Evolutionary conservation across 2,329 filamentous ascomycete species (phyloP), one percentile per base, ranked within the genome.

Genomic region (Sporothrix euskadiensis): DNA sequence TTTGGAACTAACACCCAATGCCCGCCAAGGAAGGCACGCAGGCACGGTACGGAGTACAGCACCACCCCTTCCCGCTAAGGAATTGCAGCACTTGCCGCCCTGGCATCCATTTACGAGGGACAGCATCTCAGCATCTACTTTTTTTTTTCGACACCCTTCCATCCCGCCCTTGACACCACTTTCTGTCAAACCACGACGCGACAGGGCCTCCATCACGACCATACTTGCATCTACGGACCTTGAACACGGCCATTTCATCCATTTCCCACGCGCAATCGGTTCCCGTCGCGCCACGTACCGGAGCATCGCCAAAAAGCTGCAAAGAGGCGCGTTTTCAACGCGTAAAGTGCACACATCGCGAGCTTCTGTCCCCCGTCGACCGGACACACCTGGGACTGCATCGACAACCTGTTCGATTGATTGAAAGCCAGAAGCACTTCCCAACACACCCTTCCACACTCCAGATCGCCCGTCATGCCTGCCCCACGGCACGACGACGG

Each of bases 401-500:
- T n/a, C 5, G 12, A 4, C 39, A 16, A 22, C 39, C 22, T 14
- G 22, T 66, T n/a, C 14, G 10, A 66, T 47, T 14, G 41, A 65
- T 30, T 16, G 12, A 7, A 8, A 30, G 41, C 6, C n/a, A 47
- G 14, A 32, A 30, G 19, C 30, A 39, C 26, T 54, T n/a, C 3
- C 9, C n/a, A 16, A 14, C 16, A 5, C 54, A 19, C 0, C 35
- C 7, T n/a, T 22, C 30, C 16, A 19, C 32, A 16, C 39, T 14
- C 35, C 49, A 47, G 16, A 32, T 19, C 19, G 22, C 30, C 16
- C 49, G 41, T 14, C 39, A 76, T 76, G 75, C 69, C 75, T 44
- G 52, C 73, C 30, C 22, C 75, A 12, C 75, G 73, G 52, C 65
- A 71, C 8, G 80, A 83, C 83, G 79, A 84, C 79, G 88, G 83